Base-by-base conservation (phyloP, 768 basidiomycete species). In the Russula sp. region DNA sequence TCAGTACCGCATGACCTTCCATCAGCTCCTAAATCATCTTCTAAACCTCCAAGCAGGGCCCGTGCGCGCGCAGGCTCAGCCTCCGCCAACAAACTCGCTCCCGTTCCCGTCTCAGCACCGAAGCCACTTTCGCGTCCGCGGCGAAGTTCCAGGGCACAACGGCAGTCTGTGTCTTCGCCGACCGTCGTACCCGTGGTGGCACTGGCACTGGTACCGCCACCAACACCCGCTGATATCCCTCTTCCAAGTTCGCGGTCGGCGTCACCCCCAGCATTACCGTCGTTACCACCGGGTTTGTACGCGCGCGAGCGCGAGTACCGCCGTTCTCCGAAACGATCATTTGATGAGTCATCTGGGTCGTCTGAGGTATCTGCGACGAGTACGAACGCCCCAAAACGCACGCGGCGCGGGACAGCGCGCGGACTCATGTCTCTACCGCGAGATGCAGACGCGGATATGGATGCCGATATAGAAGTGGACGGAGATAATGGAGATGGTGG, bases 261-360 rank as follows among this genome's bases (percentile, higher is more conserved):
- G 1, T 77, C 77, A 2, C 77, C 77, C 8, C 61, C 64, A 5
- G 61, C 69, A 11, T 57, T 66, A 9, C 40, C 75, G 34, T 70
- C 71, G 11, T 72, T 76, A 3, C 76, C 75, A 4, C 63, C 62
- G 7, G 65, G 68, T 1, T 51, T 67, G 20, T 63, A 51, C 65
- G 51, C 51, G 42, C 76, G 36, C 79, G 79, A 61, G 49, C 64
- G 59, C 49, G 69, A 75, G 44, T 76, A 79, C 57, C 76, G 79
- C 52, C 78, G 80, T 30, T 82, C 82, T 26, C 84, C 84, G 24
- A 85, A 86, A 70, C 82, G 84, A 34, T 79, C 83, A n/a, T 30
- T 85, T 60, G 84, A 84, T 61, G 85, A 86, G 67, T 81, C 80
- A 0, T 81, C 81, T 0, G 78, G 77, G 24, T 77, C 79, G 18